Conservation (phyloP, 345 rosid species). For the Tarenaya hassleriana region DNA sequence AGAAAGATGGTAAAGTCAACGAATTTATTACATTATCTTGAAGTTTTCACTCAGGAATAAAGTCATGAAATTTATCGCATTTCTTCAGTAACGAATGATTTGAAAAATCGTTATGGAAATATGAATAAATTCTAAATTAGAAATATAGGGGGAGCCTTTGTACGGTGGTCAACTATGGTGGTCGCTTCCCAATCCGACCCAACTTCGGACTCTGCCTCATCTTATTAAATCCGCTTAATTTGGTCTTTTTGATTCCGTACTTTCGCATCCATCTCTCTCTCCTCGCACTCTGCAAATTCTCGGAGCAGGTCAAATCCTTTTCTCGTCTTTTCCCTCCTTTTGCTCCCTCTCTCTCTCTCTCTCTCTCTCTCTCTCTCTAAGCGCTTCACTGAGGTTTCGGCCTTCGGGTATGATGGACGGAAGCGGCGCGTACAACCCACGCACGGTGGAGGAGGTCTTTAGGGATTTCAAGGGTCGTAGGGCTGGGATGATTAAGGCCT, state of each 20-base stretch:
- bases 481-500: conserved; percentile 65
- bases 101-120: no score
- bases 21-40: no score
- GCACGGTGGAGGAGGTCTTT: conserved; percentile 77
- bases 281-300: conserved; percentile 7
- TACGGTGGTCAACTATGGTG: background rate
- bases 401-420: conserved; percentile 42
- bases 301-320: conserved; percentile 31
- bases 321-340: conserved; percentile 24
- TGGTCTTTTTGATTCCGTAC: conserved; percentile 29
- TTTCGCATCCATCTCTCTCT: conserved; percentile 1
- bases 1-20: no score
- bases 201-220: conserved; percentile 28
- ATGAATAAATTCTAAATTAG: no score
- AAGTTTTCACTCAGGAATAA: no score
- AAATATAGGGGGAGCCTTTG: no score
- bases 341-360: conserved; percentile 22
- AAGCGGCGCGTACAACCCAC: conserved; percentile 41
- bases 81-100: no score
- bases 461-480: conserved; percentile 77
- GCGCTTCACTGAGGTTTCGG: conserved; percentile 16
- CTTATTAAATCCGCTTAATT: conserved; percentile 42
- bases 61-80: no score
- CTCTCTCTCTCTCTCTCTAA: conserved; percentile 19
- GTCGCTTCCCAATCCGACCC: conserved; percentile 13